Percentiles rank a stretch among this genome's conserved stretches.
Conservation (phyloP, 2,329 filamentous ascomycete species). For the Daldinia sp. region DNA sequence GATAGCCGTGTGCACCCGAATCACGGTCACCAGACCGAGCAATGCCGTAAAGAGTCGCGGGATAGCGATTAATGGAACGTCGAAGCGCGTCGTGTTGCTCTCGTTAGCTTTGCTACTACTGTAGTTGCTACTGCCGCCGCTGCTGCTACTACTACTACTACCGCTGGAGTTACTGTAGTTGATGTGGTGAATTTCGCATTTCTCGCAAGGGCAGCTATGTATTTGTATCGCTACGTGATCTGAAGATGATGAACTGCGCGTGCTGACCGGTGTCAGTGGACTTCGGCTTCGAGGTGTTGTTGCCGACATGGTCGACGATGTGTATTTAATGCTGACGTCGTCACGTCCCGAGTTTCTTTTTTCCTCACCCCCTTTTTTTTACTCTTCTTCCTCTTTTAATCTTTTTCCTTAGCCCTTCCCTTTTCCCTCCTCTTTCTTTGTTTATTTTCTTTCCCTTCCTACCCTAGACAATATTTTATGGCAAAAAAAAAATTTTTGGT, state of each 20-base stretch:
- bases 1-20: constrained; percentile 40
- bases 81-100: constrained; percentile 31
- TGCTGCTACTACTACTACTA: constrained; percentile 1
- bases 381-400: background rate
- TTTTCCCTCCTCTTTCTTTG: background rate
- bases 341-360: background rate
- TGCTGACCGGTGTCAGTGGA: constrained; percentile 29
- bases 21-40: constrained; percentile 38
- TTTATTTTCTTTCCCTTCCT: background rate
- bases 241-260: constrained; percentile 29
- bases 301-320: constrained; percentile 24
- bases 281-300: constrained; percentile 36
- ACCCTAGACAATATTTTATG: background rate
- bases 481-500: background rate
- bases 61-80: constrained; percentile 41
- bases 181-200: constrained; percentile 16
- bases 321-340: background rate
- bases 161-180: background rate
- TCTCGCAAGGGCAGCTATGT: constrained; percentile 30
- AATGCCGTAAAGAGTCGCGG: constrained; percentile 38
- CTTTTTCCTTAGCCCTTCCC: background rate
- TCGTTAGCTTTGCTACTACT: constrained; percentile 5
- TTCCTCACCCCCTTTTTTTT: background rate
- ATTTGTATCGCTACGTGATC: constrained; percentile 22
- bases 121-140: background rate